These are phyloP conservation scores for Sporothrix brasiliensis DNA, from an alignment of 2,329 filamentous ascomycete species.

Conservation along the genomic window DNA sequence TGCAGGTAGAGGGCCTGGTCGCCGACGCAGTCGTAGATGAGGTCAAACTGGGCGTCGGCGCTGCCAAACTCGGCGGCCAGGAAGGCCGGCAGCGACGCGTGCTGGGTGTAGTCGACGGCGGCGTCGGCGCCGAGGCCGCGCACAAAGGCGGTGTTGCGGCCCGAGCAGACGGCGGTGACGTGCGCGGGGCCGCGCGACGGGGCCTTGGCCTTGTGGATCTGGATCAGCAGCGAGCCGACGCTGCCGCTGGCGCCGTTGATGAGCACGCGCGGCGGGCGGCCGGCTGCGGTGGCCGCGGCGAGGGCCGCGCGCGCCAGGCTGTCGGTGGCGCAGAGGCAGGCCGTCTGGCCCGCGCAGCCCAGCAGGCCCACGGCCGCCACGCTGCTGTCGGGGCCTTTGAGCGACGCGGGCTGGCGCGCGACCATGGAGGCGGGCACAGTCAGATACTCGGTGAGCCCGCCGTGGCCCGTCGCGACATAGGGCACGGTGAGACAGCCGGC, in stretches of 20 bases:
- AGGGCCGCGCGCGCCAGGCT: slow-evolving; percentile 33
- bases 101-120: slow-evolving; percentile 49
- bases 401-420: slow-evolving; percentile 37
- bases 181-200: slow-evolving; percentile 43
- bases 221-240: slow-evolving; percentile 52
- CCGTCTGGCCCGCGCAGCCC: slow-evolving; percentile 45
- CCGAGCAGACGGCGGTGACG: slow-evolving; percentile 54
- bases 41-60: slow-evolving; percentile 44
- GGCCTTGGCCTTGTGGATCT: slow-evolving; percentile 47
- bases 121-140: slow-evolving; percentile 53
- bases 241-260: slow-evolving; percentile 57
- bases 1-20: slow-evolving; percentile 51
- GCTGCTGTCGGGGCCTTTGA: too few relatives aligned
- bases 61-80: slow-evolving; percentile 43
- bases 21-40: slow-evolving; percentile 56
- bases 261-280: slow-evolving; percentile 46
- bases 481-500: slow-evolving; percentile 41
- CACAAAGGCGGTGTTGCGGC: slow-evolving; percentile 51
- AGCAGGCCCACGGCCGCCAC: slow-evolving; percentile 39
- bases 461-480: slow-evolving; percentile 40
- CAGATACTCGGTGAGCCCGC: slow-evolving; percentile 44
- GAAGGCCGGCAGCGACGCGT: slow-evolving; percentile 44
- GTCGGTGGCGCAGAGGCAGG: slow-evolving; percentile 39
- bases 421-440: slow-evolving; percentile 43
- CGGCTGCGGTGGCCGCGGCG: slow-evolving; percentile 37